phyloP scores from a whole-genome alignment of 2,329 filamentous ascomycete genomes.

The Scedosporium boydii region DNA sequence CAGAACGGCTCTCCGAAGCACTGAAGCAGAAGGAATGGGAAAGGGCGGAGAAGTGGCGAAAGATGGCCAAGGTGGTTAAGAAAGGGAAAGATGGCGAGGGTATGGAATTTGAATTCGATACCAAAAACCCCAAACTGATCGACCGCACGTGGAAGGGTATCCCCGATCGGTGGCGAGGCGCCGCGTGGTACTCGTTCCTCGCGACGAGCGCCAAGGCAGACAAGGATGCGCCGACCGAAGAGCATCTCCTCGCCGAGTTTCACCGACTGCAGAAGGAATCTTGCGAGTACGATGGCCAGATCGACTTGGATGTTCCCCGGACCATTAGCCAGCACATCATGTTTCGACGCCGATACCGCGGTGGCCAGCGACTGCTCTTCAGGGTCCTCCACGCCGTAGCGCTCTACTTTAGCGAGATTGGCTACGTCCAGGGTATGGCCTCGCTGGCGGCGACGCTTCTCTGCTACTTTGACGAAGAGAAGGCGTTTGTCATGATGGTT shows the following conservation, averaged over 20 bases:
- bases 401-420: constrained; percentile 80
- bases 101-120: constrained; percentile 70
- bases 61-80: constrained; percentile 51
- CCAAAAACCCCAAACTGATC: constrained; percentile 71
- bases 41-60: constrained; percentile 57
- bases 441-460: constrained; percentile 83
- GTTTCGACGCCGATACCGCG: constrained; percentile 86
- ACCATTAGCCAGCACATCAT: constrained; percentile 96
- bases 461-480: constrained; percentile 95
- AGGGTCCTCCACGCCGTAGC: constrained; percentile 86
- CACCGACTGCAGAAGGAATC: constrained; percentile 61
- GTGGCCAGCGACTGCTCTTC: constrained; percentile 85
- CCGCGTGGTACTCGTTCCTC: constrained; percentile 93
- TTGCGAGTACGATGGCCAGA: constrained; percentile 89
- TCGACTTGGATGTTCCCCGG: constrained; percentile 90
- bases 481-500: constrained; percentile 92
- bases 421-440: constrained; percentile 98
- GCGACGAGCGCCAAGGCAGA: constrained; percentile 62
- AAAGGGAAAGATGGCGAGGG: constrained; percentile 43
- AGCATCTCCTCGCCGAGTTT: constrained; percentile 63
- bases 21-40: constrained; percentile 54
- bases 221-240: constrained; percentile 51
- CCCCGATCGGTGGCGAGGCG: constrained; percentile 85
- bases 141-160: constrained; percentile 97
- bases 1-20: constrained; percentile 41